These are phyloP conservation scores for Fusarium verrucosum DNA, from an alignment of 2,329 filamentous ascomycete genomes.

Conservation along the genomic window DNA sequence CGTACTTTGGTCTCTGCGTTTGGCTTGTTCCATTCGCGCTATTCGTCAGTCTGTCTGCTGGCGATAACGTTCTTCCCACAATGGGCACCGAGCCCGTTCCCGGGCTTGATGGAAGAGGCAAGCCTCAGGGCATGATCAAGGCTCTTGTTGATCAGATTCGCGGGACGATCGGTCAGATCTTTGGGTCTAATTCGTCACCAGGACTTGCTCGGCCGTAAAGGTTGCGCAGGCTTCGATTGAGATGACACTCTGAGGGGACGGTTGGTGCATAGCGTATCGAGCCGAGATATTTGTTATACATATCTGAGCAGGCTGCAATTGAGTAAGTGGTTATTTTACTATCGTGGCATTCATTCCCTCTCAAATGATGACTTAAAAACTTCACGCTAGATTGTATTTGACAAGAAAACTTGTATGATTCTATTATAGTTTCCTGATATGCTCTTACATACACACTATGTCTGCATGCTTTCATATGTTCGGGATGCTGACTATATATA, in stretches of 20 bases:
- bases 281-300: background rate
- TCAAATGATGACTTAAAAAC: conserved; percentile 53
- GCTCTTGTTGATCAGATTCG: conserved; percentile 68
- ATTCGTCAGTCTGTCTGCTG: conserved; percentile 92
- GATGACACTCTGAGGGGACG: background rate
- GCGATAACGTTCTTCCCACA: conserved; percentile 92
- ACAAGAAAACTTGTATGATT: conserved; percentile 51
- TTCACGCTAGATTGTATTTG: conserved; percentile 61
- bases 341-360: background rate
- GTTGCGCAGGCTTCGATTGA: background rate
- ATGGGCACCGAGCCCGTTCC: conserved; percentile 75
- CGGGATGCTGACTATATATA: conserved; percentile 21
- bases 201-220: conserved; percentile 41
- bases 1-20: conserved; percentile 94
- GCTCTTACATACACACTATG: background rate
- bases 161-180: conserved; percentile 60
- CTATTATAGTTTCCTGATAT: conserved; percentile 48
- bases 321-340: conserved; percentile 18
- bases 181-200: conserved; percentile 41
- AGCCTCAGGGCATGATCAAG: conserved; percentile 73
- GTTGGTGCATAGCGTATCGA: background rate
- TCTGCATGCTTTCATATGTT: background rate
- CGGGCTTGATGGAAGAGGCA: conserved; percentile 58
- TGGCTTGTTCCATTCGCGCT: conserved; percentile 96
- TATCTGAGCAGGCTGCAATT: accelerated